Evolutionary conservation across 1,284 basidiomycete species (phyloP), one percentile per base, ranked within the genome.

Genomic region (Rhizopogon parksii): DNA sequence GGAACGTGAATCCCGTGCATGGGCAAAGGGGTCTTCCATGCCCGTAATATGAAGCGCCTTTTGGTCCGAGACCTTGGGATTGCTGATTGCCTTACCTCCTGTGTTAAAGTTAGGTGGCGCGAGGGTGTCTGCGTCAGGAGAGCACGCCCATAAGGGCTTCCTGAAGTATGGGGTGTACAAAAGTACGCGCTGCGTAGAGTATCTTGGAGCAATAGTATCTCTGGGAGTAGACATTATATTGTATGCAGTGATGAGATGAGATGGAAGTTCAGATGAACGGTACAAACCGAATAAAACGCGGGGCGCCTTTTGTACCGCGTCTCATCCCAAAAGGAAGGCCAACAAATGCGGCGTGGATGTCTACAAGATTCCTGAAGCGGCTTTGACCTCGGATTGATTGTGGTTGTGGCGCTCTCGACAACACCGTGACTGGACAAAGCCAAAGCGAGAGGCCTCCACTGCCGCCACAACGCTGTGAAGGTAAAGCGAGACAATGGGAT

Each of bases 221-320:
- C 17, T n/a, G 15, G 12, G 45, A 34, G 32, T 8, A 36, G 52
- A 48, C 38, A 53, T 42, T 53, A 56, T 55, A 38, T 36, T 19
- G 47, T 6, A 47, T 50, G 15, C 45, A 12, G 47, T 40, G 6
- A 27, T 40, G 25, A 27, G 6, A 27, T 40, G 25, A 27, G 35
- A 11, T 48, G 40, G 43, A 36, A 42, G 24, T 42, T 15, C 36
- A 30, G 7, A 36, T 19, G 32, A 27, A 37, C 11, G 5, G 11
- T 21, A 6, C 27, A 30, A 40, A 46, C 12, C 21, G 27, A 19
- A 30, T 19, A 15, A 24, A 21, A 38, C 15, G 4, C 19, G 24
- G 27, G 19, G 17, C 35, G 19, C 53, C 46, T 60, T 64, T 68
- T 65, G 47, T 65, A 63, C 51, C 19, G 19, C 46, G 50, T n/a